These are phyloP conservation scores for Boletus pseudopeckii DNA, from an alignment of 768 basidiomycete genomes.

Conservation along the genomic window DNA sequence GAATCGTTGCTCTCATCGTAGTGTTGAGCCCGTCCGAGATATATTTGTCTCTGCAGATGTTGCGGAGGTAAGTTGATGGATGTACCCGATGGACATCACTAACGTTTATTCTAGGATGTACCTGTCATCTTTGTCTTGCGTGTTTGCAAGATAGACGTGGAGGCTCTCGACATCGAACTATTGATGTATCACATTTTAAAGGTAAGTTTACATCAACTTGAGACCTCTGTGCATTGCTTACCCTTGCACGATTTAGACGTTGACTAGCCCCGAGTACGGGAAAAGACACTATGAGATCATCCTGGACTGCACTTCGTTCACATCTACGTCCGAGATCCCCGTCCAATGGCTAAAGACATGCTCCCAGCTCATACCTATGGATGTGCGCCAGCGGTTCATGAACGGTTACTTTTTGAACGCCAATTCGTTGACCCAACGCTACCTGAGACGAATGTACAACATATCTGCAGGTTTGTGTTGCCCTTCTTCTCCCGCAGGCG, in stretches of 20 bases:
- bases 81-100: neutral
- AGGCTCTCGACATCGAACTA: constrained; percentile 74
- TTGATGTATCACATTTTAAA: constrained; percentile 77
- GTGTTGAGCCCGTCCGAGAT: constrained; percentile 57
- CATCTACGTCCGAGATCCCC: constrained; percentile 72
- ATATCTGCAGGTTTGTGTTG: constrained; percentile 47
- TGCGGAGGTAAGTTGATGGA: constrained; percentile 37
- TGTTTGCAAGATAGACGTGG: constrained; percentile 71
- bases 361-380: constrained; percentile 67
- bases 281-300: constrained; percentile 64
- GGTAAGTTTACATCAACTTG: constrained; percentile 35
- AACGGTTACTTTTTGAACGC: constrained; percentile 70
- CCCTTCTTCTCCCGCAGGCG: neutral
- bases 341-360: constrained; percentile 79
- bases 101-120: constrained; percentile 32
- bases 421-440: constrained; percentile 67
- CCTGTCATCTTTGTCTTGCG: constrained; percentile 58
- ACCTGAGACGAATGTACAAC: constrained; percentile 74
- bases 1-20: constrained; percentile 56
- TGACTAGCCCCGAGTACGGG: constrained; percentile 47
- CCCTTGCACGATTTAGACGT: constrained; percentile 38
- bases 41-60: constrained; percentile 60
- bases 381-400: constrained; percentile 60
- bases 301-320: constrained; percentile 78
- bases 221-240: neutral